These are phyloP conservation scores for Apophysomyces elegans DNA, from an alignment of 371 early-diverging fungal genomes.

Conservation along the genomic window DNA sequence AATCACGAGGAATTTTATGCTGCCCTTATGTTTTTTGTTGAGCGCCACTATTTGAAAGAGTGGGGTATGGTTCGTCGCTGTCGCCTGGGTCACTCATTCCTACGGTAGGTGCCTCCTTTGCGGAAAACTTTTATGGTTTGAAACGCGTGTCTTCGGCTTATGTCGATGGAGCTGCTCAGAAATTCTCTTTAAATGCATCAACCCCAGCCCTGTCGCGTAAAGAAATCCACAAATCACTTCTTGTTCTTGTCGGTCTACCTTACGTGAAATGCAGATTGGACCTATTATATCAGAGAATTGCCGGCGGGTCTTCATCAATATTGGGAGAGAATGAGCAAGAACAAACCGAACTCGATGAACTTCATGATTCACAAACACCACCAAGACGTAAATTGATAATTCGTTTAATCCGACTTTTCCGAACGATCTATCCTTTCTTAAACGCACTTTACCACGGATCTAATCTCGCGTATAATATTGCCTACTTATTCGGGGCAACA, in stretches of 20 bases:
- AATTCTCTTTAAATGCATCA: conserved; percentile 18
- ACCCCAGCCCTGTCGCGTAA: conserved; percentile 39
- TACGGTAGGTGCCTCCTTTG: conserved; percentile 76
- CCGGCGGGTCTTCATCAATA: conserved; percentile 69
- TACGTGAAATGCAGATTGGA: conserved; percentile 79
- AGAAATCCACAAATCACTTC: conserved; percentile 70
- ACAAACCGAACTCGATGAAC: conserved; percentile 40
- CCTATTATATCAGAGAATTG: conserved; percentile 67
- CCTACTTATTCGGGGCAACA: conserved; percentile 83
- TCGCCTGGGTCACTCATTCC: conserved; percentile 14
- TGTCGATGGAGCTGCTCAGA: conserved; percentile 24
- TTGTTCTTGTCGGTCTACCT: conserved; percentile 75
- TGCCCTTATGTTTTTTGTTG: conserved; percentile 74
- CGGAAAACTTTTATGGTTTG: conserved; percentile 93
- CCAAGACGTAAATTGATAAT: conserved; percentile 30
- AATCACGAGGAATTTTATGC: conserved; percentile 83
- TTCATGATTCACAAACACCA: conserved; percentile 27
- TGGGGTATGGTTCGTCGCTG: conserved; percentile 61
- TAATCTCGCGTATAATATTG: conserved; percentile 71
- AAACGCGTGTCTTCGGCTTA: conserved; percentile 64
- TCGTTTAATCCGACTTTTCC: conserved; percentile 54
- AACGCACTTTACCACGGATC: conserved; percentile 68
- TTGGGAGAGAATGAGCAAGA: conserved; percentile 62
- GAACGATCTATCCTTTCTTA: conserved; percentile 68
- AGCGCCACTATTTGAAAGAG: conserved; percentile 80